Evolutionary conservation across 176 grass and related monocot genomes (phyloP).

Genomic region (Triticum monococcum): DNA sequence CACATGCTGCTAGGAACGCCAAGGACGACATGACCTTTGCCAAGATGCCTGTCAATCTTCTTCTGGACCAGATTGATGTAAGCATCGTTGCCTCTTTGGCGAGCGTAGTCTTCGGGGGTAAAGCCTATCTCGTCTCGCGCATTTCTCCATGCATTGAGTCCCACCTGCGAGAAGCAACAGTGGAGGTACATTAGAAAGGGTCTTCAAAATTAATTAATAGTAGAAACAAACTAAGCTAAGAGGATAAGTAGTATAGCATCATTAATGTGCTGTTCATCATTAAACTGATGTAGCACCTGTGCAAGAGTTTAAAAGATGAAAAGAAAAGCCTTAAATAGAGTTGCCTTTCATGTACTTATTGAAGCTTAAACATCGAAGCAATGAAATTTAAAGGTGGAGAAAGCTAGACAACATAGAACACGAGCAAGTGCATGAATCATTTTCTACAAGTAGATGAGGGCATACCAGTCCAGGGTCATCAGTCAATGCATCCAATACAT

Average conservation of each 20-base stretch:
- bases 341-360: background rate
- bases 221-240: background rate
- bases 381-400: background rate
- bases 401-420: slow-evolving; percentile 11
- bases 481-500: slow-evolving; percentile 80
- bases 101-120: slow-evolving; percentile 84
- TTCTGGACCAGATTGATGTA: slow-evolving; percentile 79
- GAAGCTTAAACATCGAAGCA: background rate
- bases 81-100: slow-evolving; percentile 47
- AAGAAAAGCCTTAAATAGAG: background rate
- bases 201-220: slow-evolving; percentile 5
- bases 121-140: slow-evolving; percentile 48
- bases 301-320: background rate
- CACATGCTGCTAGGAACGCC: slow-evolving; percentile 50
- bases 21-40: slow-evolving; percentile 56
- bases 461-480: slow-evolving; percentile 87
- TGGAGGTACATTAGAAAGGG: slow-evolving; percentile 3
- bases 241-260: background rate
- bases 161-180: slow-evolving; percentile 48
- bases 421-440: slow-evolving; percentile 7
- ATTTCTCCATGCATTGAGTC: slow-evolving; percentile 80
- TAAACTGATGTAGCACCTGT: background rate
- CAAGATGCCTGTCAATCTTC: slow-evolving; percentile 77
- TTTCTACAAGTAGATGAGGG: slow-evolving; percentile 25
- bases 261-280: background rate